A percentile compares a stretch with the other conserved stretches of the same genome.
Evolutionary conservation across 192 early-diverging fungal species (phyloP).

Genomic region (Anaeromyces robustus): DNA sequence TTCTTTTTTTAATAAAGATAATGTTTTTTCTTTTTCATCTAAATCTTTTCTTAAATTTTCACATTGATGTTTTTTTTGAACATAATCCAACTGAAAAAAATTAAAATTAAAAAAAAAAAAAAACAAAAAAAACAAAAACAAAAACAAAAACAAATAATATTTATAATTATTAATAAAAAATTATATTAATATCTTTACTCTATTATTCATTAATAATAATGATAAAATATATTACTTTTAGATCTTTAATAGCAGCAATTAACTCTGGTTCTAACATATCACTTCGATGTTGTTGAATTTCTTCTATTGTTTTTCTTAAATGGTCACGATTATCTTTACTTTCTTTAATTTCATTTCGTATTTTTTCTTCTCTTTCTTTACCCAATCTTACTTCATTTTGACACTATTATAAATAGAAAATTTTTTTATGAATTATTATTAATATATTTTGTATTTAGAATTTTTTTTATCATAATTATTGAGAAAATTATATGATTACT

Average conservation of each 20-base stretch:
- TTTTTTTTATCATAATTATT: too few relatives aligned
- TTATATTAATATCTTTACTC: too few relatives aligned
- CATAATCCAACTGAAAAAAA: conserved; percentile 27
- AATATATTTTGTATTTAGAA: too few relatives aligned
- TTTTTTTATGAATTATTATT: too few relatives aligned
- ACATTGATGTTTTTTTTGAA: conserved; percentile 39
- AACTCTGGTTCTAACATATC: conserved; percentile 52
- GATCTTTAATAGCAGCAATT: conserved; percentile 39
- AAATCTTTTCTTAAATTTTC: conserved; percentile 48
- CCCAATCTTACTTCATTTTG: conserved; percentile 43
- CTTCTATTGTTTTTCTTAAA: conserved; percentile 35
- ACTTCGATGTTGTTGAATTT: conserved; percentile 40
- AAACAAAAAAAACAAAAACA: neutral
- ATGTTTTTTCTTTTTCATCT: conserved; percentile 42
- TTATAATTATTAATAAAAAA: too few relatives aligned
- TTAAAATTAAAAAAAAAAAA: neutral
- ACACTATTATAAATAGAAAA: conserved; percentile 13
- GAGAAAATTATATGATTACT: too few relatives aligned
- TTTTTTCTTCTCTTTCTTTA: conserved; percentile 24
- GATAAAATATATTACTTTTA: conserved; percentile 19
- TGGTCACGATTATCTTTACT: conserved; percentile 14
- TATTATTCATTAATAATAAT: too few relatives aligned
- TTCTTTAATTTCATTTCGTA: conserved; percentile 36
- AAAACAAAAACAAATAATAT: neutral
- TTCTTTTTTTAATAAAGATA: conserved; percentile 28